Conservation (phyloP, 352 stramenopile genomes). For the Phytophthora colocasiae region DNA sequence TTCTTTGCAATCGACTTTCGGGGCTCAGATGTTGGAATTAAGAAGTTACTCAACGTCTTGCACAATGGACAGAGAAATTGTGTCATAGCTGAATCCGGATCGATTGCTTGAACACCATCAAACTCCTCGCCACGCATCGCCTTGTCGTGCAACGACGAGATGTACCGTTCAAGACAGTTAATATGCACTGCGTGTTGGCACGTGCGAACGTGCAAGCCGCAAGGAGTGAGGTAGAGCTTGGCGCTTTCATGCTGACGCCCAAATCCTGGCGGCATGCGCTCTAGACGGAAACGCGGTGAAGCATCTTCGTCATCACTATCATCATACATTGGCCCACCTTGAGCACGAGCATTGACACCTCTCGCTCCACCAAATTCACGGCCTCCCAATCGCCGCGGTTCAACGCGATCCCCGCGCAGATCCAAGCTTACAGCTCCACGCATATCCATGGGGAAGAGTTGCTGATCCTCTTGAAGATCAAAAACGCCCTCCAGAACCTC, state of each 20-base stretch:
- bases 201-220: constrained; percentile 83
- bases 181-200: constrained; percentile 90
- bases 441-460: constrained; percentile 62
- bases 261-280: constrained; percentile 56
- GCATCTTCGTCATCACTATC: constrained; percentile 63
- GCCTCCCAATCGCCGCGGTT: constrained; percentile 33
- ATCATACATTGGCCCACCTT: constrained; percentile 43
- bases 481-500: constrained; percentile 74
- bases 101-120: constrained; percentile 88
- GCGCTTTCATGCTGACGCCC: constrained; percentile 55
- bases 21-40: constrained; percentile 83
- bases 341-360: constrained; percentile 30
- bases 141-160: constrained; percentile 87
- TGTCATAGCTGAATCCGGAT: constrained; percentile 89
- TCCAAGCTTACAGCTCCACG: constrained; percentile 51
- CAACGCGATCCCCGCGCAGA: constrained; percentile 37
- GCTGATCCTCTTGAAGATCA: constrained; percentile 69
- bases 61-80: constrained; percentile 94
- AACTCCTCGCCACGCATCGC: constrained; percentile 90
- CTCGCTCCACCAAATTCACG: constrained; percentile 32
- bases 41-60: constrained; percentile 93
- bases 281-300: constrained; percentile 48
- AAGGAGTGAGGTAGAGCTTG: constrained; percentile 81
- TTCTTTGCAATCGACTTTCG: constrained; percentile 30
- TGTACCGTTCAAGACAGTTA: constrained; percentile 88